Percentiles rank a stretch among this genome's conserved stretches.
Conservation (phyloP, 257 asterid genomes). For the Capsicum pubescens region DNA sequence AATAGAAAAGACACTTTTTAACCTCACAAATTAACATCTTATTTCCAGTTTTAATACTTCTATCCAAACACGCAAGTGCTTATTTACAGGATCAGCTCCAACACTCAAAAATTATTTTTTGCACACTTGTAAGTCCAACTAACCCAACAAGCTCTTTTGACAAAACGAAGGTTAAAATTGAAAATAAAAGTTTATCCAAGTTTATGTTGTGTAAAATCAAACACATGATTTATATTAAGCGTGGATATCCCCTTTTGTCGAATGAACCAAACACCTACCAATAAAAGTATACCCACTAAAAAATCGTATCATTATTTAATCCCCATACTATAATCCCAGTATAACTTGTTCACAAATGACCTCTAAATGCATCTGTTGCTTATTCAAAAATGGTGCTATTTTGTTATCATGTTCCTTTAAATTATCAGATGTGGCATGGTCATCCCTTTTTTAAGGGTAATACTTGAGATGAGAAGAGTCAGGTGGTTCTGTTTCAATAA, state of each 20-base stretch:
- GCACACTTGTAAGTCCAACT: background rate
- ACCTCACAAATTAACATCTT: background rate
- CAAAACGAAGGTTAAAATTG: background rate
- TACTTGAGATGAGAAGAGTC: slow-evolving; percentile 3
- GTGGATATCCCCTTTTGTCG: background rate
- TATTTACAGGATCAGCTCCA: background rate
- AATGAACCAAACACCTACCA: background rate
- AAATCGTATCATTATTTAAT: background rate
- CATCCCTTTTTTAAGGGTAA: background rate
- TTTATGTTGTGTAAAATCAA: background rate
- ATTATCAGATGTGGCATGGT: background rate
- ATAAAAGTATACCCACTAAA: background rate
- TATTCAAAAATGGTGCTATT: background rate
- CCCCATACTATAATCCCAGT: background rate
- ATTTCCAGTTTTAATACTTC: background rate
- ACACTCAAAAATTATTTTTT: background rate
- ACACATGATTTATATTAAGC: background rate
- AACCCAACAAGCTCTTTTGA: background rate
- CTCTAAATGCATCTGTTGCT: background rate
- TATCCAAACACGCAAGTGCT: background rate
- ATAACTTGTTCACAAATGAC: background rate
- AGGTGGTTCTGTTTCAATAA: background rate
- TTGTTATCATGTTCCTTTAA: background rate
- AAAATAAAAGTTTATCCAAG: background rate
- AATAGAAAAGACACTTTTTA: background rate